phyloP scores from a whole-genome alignment of 2,329 filamentous ascomycete genomes.

The Fusarium sp. region DNA sequence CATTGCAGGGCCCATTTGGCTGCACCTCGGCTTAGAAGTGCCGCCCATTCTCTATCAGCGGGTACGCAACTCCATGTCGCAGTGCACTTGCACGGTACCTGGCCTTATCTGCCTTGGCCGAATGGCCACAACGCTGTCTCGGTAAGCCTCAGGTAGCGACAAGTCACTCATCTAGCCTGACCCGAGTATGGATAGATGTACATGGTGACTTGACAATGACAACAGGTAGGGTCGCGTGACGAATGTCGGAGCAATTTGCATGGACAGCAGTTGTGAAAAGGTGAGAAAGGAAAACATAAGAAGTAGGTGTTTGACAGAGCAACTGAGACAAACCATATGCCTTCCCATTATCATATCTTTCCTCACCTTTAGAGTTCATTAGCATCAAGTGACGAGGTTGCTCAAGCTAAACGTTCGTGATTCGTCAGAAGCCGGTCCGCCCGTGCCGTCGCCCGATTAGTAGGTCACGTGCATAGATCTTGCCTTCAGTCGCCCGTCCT shows the following conservation, averaged over 20 bases:
- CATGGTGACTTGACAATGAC: neutral
- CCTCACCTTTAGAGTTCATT: neutral
- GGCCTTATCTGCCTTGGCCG: slow-evolving; percentile 5
- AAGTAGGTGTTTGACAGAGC: neutral
- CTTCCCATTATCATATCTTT: neutral
- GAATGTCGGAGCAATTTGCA: neutral
- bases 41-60: slow-evolving; percentile 14
- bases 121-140: slow-evolving; percentile 3
- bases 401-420: slow-evolving; percentile 30
- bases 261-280: neutral
- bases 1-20: slow-evolving; percentile 16
- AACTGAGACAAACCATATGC: neutral
- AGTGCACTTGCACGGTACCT: slow-evolving; percentile 21
- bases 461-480: slow-evolving; percentile 43
- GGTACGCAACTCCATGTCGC: slow-evolving; percentile 13
- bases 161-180: neutral
- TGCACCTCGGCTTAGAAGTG: slow-evolving; percentile 32
- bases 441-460: slow-evolving; percentile 17
- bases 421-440: slow-evolving; percentile 14
- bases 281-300: neutral
- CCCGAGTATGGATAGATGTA: neutral
- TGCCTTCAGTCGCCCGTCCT: slow-evolving; percentile 40
- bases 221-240: slow-evolving; percentile 33
- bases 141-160: slow-evolving; percentile 20
- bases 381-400: slow-evolving; percentile 30